These are phyloP conservation scores for Arctium minus DNA, from an alignment of 129 eudicot genomes.

Conservation along the genomic window DNA sequence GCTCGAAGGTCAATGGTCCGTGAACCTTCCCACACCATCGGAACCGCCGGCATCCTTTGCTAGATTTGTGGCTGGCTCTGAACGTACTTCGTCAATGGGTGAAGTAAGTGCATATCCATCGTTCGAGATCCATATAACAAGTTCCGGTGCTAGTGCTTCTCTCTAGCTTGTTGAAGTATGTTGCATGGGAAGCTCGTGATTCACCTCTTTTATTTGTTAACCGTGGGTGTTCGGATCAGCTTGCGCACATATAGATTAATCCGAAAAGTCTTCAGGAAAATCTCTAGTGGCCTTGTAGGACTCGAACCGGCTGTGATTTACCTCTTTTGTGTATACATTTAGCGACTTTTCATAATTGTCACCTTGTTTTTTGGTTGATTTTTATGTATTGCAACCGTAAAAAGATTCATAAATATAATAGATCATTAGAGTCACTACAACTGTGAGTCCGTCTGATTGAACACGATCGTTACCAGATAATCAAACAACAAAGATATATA, in stretches of 20 bases:
- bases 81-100: neutral
- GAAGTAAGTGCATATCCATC: neutral
- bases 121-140: neutral
- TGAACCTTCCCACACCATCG: neutral
- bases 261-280: too few relatives aligned
- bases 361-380: neutral
- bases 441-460: too few relatives aligned
- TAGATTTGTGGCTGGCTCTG: neutral
- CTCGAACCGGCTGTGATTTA: neutral
- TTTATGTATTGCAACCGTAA: neutral
- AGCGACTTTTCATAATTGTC: neutral
- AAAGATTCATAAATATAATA: neutral
- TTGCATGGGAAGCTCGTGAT: neutral
- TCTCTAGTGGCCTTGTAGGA: neutral
- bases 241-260: neutral
- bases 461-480: too few relatives aligned
- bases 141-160: neutral
- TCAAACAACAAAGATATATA: too few relatives aligned
- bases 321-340: neutral
- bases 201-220: neutral
- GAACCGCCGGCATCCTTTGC: neutral
- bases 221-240: neutral
- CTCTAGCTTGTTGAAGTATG: neutral
- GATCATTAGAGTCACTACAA: too few relatives aligned
- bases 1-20: neutral